Percentiles rank a stretch among this genome's conserved stretches.
phyloP scores from a whole-genome alignment of 202 grass and related monocot species.

The Digitaria exilis region DNA sequence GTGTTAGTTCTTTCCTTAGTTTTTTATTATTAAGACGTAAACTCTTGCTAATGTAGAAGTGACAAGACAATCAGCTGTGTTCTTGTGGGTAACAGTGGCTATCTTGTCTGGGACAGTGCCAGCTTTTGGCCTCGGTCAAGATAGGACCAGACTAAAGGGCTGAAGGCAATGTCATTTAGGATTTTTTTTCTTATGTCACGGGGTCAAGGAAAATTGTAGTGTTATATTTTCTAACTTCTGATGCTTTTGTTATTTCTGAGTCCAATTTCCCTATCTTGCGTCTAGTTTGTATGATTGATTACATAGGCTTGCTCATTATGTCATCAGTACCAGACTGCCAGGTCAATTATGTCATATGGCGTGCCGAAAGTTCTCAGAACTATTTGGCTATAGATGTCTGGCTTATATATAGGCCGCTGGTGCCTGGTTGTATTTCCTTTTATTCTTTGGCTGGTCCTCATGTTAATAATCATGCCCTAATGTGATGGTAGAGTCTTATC shows the following conservation, averaged over 20 bases:
- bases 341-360: neutral
- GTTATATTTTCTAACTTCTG: slow-evolving; percentile 10
- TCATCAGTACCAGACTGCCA: neutral
- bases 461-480: neutral
- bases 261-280: too few relatives aligned
- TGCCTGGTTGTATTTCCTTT: neutral
- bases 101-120: too few relatives aligned
- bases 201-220: neutral
- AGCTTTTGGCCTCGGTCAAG: neutral
- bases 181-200: neutral
- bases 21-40: too few relatives aligned
- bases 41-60: slow-evolving; percentile 11
- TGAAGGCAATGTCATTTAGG: neutral
- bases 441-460: neutral
- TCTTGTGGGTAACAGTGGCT: slow-evolving; percentile 7
- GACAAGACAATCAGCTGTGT: neutral
- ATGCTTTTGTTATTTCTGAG: neutral
- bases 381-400: neutral
- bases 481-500: too few relatives aligned
- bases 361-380: neutral
- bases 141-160: neutral
- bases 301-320: too few relatives aligned
- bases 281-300: too few relatives aligned
- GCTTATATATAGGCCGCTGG: neutral
- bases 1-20: too few relatives aligned